Evolutionary conservation across 148 eudicot species (phyloP).

Genomic region (Rhododendron vialii): DNA sequence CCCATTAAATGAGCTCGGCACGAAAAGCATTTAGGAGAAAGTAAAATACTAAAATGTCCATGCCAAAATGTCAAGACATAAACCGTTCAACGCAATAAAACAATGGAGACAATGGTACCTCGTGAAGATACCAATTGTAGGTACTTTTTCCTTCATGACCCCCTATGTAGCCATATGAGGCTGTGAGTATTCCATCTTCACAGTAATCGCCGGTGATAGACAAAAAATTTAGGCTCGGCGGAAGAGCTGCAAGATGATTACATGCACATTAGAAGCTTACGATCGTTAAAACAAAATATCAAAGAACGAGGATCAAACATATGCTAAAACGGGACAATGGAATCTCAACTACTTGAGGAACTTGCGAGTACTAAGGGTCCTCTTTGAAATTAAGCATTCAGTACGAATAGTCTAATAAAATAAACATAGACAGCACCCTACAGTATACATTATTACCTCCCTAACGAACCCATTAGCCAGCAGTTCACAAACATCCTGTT

Average conservation of each 20-base stretch:
- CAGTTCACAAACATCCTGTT: not conserved
- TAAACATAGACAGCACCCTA: not conserved
- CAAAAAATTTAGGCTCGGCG: conserved; percentile 91
- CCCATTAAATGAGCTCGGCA: not conserved
- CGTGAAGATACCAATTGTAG: conserved; percentile 88
- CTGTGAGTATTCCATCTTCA: conserved; percentile 89
- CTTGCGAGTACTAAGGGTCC: not conserved
- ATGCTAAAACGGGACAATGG: not conserved
- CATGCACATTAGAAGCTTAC: conserved; percentile 6
- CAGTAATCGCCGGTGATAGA: conserved; percentile 86
- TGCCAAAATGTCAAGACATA: not conserved
- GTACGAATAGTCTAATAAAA: not conserved
- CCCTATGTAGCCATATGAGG: conserved; percentile 93
- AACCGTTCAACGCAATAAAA: not conserved
- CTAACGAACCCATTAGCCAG: not conserved
- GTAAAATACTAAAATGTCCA: not conserved
- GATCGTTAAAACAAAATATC: not conserved
- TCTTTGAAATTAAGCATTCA: not conserved
- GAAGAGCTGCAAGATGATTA: conserved; percentile 68
- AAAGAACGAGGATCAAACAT: conserved; percentile 1
- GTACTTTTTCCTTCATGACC: conserved; percentile 97
- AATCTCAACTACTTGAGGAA: not conserved
- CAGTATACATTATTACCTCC: not conserved
- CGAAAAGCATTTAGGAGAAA: not conserved
- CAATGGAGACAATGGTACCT: conserved; percentile 40